phyloP scores from a whole-genome alignment of 495 filamentous ascomycete species.

The Neurospora discreta region DNA sequence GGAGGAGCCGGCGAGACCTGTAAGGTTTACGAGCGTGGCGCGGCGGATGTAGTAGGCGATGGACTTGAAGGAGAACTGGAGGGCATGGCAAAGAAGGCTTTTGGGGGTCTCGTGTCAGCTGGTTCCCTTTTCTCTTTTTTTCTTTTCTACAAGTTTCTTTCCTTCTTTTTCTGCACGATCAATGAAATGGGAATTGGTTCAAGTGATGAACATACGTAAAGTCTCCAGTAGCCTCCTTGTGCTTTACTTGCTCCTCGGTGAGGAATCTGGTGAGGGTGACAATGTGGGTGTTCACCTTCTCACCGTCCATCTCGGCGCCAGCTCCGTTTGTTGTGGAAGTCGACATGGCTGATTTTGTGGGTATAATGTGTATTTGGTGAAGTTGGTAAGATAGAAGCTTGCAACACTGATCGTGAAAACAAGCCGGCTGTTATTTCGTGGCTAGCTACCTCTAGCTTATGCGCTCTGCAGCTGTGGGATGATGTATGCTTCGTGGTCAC shows the following conservation, averaged over 20 bases:
- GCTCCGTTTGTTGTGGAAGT: constrained; percentile 23
- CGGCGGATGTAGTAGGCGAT: constrained; percentile 99
- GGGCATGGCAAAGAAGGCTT: constrained; percentile 89
- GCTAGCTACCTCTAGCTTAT: neutral
- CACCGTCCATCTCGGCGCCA: constrained; percentile 27
- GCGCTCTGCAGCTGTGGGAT: neutral
- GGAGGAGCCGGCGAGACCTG: constrained; percentile 85
- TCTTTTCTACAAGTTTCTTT: no score
- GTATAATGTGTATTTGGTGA: neutral
- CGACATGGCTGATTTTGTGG: constrained; percentile 6
- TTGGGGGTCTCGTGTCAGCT: neutral
- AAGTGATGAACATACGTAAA: constrained; percentile 62
- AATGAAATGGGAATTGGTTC: neutral
- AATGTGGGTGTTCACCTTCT: constrained; percentile 91
- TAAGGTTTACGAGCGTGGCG: constrained; percentile 93
- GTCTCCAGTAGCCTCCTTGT: constrained; percentile 92
- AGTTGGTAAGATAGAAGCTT: neutral
- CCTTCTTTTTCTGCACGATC: neutral
- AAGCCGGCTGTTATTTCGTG: neutral
- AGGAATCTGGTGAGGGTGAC: constrained; percentile 90
- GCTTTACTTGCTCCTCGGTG: constrained; percentile 87
- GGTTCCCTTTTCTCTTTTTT: no score
- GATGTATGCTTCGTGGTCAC: neutral
- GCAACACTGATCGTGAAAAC: neutral
- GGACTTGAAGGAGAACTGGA: constrained; percentile 98